Percentiles rank a stretch among this genome's conserved stretches.
phyloP scores from a whole-genome alignment of 2,329 filamentous ascomycete species.

The Penicillium sp. region DNA sequence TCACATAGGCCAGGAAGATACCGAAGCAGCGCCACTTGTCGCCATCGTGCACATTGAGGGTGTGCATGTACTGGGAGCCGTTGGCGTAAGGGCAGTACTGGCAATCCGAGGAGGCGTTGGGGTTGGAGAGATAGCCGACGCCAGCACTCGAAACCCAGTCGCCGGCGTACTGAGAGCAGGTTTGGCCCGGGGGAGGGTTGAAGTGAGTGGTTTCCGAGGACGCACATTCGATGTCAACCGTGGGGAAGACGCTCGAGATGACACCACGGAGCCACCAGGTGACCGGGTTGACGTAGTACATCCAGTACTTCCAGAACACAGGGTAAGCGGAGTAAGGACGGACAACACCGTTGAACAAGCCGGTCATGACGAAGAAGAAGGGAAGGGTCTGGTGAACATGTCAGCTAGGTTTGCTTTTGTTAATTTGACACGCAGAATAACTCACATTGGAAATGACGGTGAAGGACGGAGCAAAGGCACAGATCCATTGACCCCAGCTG shows the following conservation, averaged over 20 bases:
- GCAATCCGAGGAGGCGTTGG: conserved; percentile 51
- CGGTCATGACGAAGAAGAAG: conserved; percentile 73
- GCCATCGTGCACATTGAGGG: conserved; percentile 45
- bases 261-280: conserved; percentile 67
- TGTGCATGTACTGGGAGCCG: conserved; percentile 59
- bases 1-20: conserved; percentile 61
- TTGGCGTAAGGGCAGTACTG: conserved; percentile 60
- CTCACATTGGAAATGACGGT: conserved; percentile 69
- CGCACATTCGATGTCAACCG: conserved; percentile 46
- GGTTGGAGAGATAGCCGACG: conserved; percentile 57
- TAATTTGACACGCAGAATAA: too few relatives aligned
- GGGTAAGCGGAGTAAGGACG: conserved; percentile 57
- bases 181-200: conserved; percentile 55
- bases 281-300: conserved; percentile 59
- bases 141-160: too few relatives aligned
- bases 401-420: too few relatives aligned
- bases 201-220: conserved; percentile 55
- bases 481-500: conserved; percentile 75
- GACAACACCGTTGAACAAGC: conserved; percentile 68
- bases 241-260: conserved; percentile 53
- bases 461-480: conserved; percentile 68
- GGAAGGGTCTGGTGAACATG: too few relatives aligned
- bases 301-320: conserved; percentile 65
- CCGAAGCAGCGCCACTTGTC: conserved; percentile 68
- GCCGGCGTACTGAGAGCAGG: too few relatives aligned